phyloP scores from a whole-genome alignment of 2,329 filamentous ascomycete species.

The Ceratocystis ficicola region DNA sequence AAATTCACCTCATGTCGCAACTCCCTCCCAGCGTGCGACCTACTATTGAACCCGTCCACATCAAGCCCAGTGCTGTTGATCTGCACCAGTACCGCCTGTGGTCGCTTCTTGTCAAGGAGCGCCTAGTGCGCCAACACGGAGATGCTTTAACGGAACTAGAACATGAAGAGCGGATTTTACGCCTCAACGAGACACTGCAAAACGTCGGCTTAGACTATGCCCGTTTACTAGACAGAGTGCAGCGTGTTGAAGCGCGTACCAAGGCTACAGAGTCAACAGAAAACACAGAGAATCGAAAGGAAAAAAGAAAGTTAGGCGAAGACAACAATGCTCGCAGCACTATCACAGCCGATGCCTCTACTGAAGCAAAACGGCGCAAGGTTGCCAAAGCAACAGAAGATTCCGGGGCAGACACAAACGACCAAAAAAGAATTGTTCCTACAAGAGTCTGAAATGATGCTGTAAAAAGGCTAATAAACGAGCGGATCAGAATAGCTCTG shows the following conservation, averaged over 20 bases:
- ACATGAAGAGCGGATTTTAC: conserved; percentile 53
- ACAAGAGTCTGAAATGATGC: not conserved
- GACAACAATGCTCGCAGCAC: too few relatives aligned
- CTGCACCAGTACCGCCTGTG: conserved; percentile 53
- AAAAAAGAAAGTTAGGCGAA: conserved; percentile 10
- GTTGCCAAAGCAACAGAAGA: not conserved
- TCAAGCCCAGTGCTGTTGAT: conserved; percentile 30
- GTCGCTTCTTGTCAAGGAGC: conserved; percentile 62
- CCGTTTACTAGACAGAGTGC: conserved; percentile 43
- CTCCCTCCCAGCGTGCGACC: conserved; percentile 47
- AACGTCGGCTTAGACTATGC: conserved; percentile 62
- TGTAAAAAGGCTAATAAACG: not conserved
- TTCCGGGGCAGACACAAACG: not conserved
- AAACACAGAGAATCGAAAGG: not conserved
- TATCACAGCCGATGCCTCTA: not conserved
- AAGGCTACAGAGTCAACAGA: not conserved
- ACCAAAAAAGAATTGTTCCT: not conserved
- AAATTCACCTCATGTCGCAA: conserved; percentile 59
- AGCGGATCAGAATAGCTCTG: not conserved
- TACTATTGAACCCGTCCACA: conserved; percentile 32
- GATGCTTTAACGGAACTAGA: conserved; percentile 61
- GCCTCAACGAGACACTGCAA: conserved; percentile 56
- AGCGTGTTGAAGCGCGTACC: conserved; percentile 28
- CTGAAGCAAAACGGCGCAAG: conserved; percentile 1
- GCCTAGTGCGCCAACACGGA: conserved; percentile 63